phyloP scores from a whole-genome alignment of 805 yeast species.

The Myxozyma vanderwaltii region DNA sequence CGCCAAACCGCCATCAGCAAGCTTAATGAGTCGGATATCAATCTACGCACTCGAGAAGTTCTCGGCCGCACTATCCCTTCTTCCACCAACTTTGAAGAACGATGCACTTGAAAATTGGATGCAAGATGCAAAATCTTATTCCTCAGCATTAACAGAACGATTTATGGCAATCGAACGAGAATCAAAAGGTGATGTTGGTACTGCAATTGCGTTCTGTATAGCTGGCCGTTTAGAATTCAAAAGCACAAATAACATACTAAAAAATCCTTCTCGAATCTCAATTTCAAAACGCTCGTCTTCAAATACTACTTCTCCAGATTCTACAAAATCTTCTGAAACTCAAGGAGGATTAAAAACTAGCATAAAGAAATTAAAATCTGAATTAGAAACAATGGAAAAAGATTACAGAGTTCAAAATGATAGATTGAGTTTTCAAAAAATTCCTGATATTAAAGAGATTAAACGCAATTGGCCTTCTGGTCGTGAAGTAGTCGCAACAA shows the following conservation, averaged over 20 bases:
- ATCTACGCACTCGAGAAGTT: slow-evolving; percentile 41
- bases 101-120: slow-evolving; percentile 36
- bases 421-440: slow-evolving; percentile 40
- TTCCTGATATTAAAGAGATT: slow-evolving; percentile 39
- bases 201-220: slow-evolving; percentile 38
- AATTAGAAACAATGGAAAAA: slow-evolving; percentile 26
- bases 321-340: neutral
- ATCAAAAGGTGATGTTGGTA: slow-evolving; percentile 37
- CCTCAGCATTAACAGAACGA: slow-evolving; percentile 37
- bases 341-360: slow-evolving; percentile 10
- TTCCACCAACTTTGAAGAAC: slow-evolving; percentile 29
- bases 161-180: slow-evolving; percentile 39
- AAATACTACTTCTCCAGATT: neutral
- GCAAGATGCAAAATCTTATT: slow-evolving; percentile 34
- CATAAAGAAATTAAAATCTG: slow-evolving; percentile 25
- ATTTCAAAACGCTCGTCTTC: slow-evolving; percentile 5
- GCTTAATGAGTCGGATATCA: slow-evolving; percentile 40
- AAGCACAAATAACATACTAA: slow-evolving; percentile 12
- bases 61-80: slow-evolving; percentile 37
- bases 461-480: slow-evolving; percentile 42
- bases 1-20: slow-evolving; percentile 34
- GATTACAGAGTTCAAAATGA: slow-evolving; percentile 40
- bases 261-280: neutral
- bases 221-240: slow-evolving; percentile 35
- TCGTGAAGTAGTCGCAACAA: slow-evolving; percentile 38